Conservation (phyloP, 495 filamentous ascomycete species). For the Parathielavia hyrcaniae region DNA sequence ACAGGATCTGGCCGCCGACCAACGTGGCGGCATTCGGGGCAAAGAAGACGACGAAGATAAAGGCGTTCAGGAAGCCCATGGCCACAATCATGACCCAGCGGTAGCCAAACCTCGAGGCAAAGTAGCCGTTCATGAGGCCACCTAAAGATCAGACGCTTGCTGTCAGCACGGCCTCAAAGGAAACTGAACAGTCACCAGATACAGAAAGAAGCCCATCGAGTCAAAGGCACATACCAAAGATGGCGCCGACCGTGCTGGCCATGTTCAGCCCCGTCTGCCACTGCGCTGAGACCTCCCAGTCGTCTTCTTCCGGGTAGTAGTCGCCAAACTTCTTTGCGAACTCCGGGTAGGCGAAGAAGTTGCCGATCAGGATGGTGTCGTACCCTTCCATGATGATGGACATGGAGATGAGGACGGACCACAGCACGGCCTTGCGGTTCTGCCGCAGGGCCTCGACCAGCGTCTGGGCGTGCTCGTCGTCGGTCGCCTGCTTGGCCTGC, state of each 20-base stretch:
- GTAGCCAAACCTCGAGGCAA: constrained; percentile 2
- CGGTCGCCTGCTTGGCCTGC: constrained; percentile 9
- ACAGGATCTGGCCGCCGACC: constrained; percentile 2
- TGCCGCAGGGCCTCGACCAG: constrained; percentile 5
- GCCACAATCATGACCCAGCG: constrained; percentile 4
- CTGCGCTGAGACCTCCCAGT: neutral
- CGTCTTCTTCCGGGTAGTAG: neutral
- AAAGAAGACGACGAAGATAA: constrained; percentile 2
- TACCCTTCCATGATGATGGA: constrained; percentile 2
- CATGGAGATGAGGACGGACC: constrained; percentile 4
- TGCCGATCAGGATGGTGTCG: constrained; percentile 3
- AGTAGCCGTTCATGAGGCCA: neutral
- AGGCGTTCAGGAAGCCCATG: constrained; percentile 2
- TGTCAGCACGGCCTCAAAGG: neutral
- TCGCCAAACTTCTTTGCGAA: constrained; percentile 1
- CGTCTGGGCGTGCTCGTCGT: constrained; percentile 4
- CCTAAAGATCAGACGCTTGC: neutral
- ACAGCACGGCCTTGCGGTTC: constrained; percentile 2
- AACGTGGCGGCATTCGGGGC: neutral
- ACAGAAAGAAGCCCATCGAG: neutral
- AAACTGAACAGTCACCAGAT: neutral
- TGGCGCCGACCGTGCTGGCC: constrained; percentile 2
- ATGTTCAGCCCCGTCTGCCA: constrained; percentile 5
- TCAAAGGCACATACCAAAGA: neutral
- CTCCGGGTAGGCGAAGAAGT: constrained; percentile 6